Base-by-base conservation (phyloP, 2,329 filamentous ascomycete genomes). In the Sclerotinia nivalis region DNA sequence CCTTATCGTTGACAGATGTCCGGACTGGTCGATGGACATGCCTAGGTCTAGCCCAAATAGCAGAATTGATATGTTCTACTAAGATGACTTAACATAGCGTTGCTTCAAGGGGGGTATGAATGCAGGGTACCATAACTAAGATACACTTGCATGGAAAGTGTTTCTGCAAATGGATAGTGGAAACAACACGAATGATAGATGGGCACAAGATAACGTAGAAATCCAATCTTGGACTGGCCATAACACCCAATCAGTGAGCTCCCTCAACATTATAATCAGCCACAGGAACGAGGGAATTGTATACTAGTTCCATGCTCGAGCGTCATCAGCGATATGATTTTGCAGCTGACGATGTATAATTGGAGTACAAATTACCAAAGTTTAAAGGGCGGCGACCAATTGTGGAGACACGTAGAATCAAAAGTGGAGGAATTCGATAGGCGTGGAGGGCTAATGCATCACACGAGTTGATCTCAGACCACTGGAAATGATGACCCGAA, bases 111-210 rank as follows among this genome's bases (percentile, higher is more conserved):
- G 62, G 62, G 71, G 56, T 71, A 43, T 69, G 58, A 65, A 71
- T 65, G 50, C 73, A 74, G 73, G 73, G 71, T 68, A 61, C 31
- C 70, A 65, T 45, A 62, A 73, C 71, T 71, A 69, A 62, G 66
- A 71, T 69, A 50, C 69, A 71, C 58, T 66, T 74, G 71, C 69
- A 81, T 81, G 81, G 81, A 82, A 81, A 81, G 72, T 79, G 77
- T 82, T 82, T 74, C 81, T 82, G 62, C 73, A 78, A 81, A 81
- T 76, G 80, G 80, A 80, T 76, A 75, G 74, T 74, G 66, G 66
- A 59, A 69, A 69, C 70, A 66, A 72, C 67, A 56, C 37, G 62
- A 61, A 49, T 61, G 61, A 65, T 69, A 71, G 71, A 69, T 62
- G 67, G 70, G 68, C 55, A 49, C 40, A 47, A 65, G 67, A 65